Conservation (phyloP, 768 basidiomycete genomes). For the Russula virescens region DNA sequence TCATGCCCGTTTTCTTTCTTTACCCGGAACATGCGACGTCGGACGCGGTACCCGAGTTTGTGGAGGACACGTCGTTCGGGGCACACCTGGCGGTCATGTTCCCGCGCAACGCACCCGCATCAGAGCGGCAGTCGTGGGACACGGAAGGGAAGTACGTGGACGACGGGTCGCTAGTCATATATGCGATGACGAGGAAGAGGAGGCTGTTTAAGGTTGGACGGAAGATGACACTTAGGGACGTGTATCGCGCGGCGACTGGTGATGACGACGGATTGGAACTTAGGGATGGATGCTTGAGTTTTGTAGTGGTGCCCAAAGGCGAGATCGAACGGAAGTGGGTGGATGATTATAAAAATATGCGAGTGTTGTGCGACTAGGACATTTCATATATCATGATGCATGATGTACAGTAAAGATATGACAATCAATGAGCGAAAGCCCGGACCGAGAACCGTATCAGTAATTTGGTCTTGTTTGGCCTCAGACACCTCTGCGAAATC, state of each 20-base stretch:
- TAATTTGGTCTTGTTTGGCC: slow-evolving; percentile 16
- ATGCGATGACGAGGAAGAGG: slow-evolving; percentile 71
- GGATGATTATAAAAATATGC: slow-evolving; percentile 68
- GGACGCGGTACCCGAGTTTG: slow-evolving; percentile 82
- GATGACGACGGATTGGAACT: too few relatives aligned
- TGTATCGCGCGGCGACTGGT: slow-evolving; percentile 57
- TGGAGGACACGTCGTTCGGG: slow-evolving; percentile 77
- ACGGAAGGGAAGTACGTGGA: slow-evolving; percentile 55
- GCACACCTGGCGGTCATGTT: slow-evolving; percentile 80
- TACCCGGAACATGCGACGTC: slow-evolving; percentile 89
- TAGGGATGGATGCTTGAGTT: slow-evolving; percentile 66
- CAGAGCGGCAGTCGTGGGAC: slow-evolving; percentile 70
- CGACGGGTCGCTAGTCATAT: slow-evolving; percentile 58
- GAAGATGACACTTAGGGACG: slow-evolving; percentile 79
- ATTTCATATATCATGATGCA: too few relatives aligned
- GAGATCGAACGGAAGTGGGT: slow-evolving; percentile 79
- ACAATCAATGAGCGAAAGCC: background rate
- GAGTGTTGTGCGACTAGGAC: slow-evolving; percentile 31
- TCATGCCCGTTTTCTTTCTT: slow-evolving; percentile 87
- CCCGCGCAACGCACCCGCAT: slow-evolving; percentile 47
- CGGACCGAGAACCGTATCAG: slow-evolving; percentile 6
- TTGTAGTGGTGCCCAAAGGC: slow-evolving; percentile 75
- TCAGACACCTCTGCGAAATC: background rate
- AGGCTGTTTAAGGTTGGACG: slow-evolving; percentile 87
- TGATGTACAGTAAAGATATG: too few relatives aligned